A percentile compares a stretch with the other conserved stretches of the same genome.
Evolutionary conservation across 139 green algal genomes (phyloP).

Genomic region (Chlamydomonas schloesseri): DNA sequence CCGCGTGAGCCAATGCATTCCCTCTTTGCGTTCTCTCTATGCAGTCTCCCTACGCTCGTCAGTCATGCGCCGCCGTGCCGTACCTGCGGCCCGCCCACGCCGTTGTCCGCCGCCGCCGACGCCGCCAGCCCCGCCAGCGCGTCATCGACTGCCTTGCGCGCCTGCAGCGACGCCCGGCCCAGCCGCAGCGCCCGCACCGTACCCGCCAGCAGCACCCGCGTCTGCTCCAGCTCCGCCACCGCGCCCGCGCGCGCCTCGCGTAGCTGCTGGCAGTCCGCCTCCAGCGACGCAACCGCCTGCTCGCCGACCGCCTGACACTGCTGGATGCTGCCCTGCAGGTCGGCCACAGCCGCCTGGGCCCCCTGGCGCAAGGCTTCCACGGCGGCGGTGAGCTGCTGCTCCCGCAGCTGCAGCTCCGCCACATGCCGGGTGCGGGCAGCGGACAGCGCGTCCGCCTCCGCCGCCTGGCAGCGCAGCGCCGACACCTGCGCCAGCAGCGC

Average conservation of each 20-base stretch:
- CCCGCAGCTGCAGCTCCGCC: slow-evolving; percentile 22
- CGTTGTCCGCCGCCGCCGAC: neutral
- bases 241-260: neutral
- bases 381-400: slow-evolving; percentile 15
- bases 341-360: neutral
- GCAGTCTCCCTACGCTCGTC: too few relatives aligned
- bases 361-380: neutral
- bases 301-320: neutral
- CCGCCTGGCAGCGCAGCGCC: slow-evolving; percentile 19
- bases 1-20: neutral
- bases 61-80: too few relatives aligned
- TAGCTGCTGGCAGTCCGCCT: neutral
- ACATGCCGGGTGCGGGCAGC: neutral
- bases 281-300: neutral
- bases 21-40: too few relatives aligned
- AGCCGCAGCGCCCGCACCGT: neutral
- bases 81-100: neutral
- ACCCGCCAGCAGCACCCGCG: neutral
- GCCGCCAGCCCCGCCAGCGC: neutral
- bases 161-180: neutral
- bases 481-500: neutral
- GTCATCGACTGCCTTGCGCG: neutral
- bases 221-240: neutral
- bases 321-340: neutral
- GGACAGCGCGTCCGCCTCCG: slow-evolving; percentile 37